Evolutionary conservation across 768 basidiomycete genomes (phyloP).

Genomic region (Leucocoprinus sp.): DNA sequence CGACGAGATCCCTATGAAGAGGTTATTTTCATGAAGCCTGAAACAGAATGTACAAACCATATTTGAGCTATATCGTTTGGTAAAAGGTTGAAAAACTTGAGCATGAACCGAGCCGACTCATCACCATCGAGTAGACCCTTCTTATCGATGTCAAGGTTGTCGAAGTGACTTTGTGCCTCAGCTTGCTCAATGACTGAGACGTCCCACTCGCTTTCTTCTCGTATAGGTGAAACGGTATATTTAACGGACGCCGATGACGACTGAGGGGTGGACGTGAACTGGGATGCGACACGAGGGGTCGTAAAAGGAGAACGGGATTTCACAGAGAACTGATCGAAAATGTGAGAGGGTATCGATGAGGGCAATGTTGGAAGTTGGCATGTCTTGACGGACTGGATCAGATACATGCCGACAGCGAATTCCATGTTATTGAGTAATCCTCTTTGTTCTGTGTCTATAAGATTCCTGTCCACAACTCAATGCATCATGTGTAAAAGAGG

Average conservation of each 20-base stretch:
- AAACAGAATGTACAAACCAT: slow-evolving; percentile 20
- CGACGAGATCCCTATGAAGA: slow-evolving; percentile 24
- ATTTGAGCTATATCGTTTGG: slow-evolving; percentile 29
- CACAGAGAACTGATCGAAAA: slow-evolving; percentile 22
- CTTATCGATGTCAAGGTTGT: slow-evolving; percentile 21
- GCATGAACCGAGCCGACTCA: slow-evolving; percentile 24
- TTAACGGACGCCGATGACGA: slow-evolving; percentile 5
- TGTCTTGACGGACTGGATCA: slow-evolving; percentile 36
- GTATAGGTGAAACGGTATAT: not conserved
- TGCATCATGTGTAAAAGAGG: not conserved
- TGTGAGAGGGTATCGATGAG: slow-evolving; percentile 21
- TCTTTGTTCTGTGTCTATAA: slow-evolving; percentile 51
- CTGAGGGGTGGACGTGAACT: slow-evolving; percentile 2
- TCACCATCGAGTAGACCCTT: slow-evolving; percentile 27
- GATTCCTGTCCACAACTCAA: slow-evolving; percentile 31
- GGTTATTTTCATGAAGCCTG: not conserved
- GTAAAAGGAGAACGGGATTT: slow-evolving; percentile 4
- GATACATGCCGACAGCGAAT: slow-evolving; percentile 65
- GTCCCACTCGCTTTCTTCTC: slow-evolving; percentile 1
- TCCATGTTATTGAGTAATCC: slow-evolving; percentile 58
- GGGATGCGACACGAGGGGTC: slow-evolving; percentile 7
- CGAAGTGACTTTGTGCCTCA: slow-evolving; percentile 25
- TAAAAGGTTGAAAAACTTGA: slow-evolving; percentile 19
- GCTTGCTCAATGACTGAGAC: slow-evolving; percentile 10
- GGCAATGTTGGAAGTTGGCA: slow-evolving; percentile 27